Evolutionary conservation across 2,329 filamentous ascomycete genomes (phyloP).

Genomic region (Albophoma yamanashiensis): DNA sequence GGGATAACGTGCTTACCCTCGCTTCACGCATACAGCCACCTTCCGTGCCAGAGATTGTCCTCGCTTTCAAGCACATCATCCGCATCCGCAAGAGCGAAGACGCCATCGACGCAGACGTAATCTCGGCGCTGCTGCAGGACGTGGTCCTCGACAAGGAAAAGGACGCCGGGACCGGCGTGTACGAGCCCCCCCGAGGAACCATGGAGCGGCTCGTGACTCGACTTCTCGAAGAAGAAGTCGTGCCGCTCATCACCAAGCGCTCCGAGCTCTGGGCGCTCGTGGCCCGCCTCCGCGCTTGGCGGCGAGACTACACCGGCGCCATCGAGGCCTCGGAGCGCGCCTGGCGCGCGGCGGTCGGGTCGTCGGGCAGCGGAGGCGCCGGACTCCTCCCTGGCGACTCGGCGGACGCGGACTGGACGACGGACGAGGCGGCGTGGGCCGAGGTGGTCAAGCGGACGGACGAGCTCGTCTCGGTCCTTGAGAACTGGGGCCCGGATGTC

Average conservation of each 20-base stretch:
- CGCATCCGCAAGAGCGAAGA: constrained; percentile 69
- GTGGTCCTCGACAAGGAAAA: constrained; percentile 40
- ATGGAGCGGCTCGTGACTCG: constrained; percentile 53
- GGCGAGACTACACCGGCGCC: constrained; percentile 57
- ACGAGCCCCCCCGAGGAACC: constrained; percentile 41
- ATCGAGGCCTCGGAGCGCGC: constrained; percentile 81
- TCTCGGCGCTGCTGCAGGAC: constrained; percentile 63
- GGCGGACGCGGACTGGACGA: constrained; percentile 25
- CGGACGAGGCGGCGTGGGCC: constrained; percentile 55
- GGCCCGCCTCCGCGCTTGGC: constrained; percentile 62
- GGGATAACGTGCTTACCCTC: constrained; percentile 91
- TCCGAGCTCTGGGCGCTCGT: constrained; percentile 69
- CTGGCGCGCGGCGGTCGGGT: constrained; percentile 62
- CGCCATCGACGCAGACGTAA: constrained; percentile 63
- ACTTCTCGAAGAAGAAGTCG: constrained; percentile 63
- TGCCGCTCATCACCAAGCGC: constrained; percentile 75
- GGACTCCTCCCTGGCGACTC: constrained; percentile 29
- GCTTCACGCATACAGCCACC: constrained; percentile 68
- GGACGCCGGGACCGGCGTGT: constrained; percentile 16
- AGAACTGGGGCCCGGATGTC: constrained; percentile 60
- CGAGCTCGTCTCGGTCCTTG: constrained; percentile 71
- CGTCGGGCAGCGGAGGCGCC: constrained; percentile 33
- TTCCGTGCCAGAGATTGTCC: constrained; percentile 62
- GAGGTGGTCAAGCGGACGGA: constrained; percentile 68
- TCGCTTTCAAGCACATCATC: constrained; percentile 65